Evolutionary conservation across 202 grass and related monocot genomes (phyloP).

Genomic region (Eragrostis tef): DNA sequence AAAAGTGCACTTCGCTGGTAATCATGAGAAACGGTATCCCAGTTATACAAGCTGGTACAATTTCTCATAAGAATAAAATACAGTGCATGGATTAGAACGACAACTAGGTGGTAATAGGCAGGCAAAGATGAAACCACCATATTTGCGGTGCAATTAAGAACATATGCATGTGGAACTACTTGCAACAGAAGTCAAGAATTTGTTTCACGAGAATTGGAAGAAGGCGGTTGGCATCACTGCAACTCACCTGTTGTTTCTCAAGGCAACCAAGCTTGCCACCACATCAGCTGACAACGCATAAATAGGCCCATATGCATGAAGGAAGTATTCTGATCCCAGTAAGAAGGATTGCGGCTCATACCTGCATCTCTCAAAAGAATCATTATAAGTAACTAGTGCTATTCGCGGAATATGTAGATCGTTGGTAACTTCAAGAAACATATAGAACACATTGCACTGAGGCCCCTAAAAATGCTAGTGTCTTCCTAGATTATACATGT

Average conservation of each 20-base stretch:
- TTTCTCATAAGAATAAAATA: not conserved
- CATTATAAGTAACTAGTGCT: conserved; percentile 5
- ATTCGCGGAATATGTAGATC: not conserved
- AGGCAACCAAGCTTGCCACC: conserved; percentile 87
- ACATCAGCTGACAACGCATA: conserved; percentile 99
- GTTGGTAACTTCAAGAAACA: not conserved
- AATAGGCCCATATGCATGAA: conserved; percentile 98
- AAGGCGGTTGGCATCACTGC: not conserved
- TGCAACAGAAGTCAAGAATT: conserved; percentile 24
- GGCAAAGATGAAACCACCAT: not conserved
- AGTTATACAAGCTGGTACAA: conserved; percentile 7
- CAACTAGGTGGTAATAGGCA: not conserved
- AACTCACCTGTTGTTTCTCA: conserved; percentile 91
- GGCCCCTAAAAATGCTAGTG: not conserved
- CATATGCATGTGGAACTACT: not conserved
- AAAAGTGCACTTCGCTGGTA: not conserved
- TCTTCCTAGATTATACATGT: not conserved
- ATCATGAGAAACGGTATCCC: not conserved
- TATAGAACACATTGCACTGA: conserved; percentile 17
- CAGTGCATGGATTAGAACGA: not conserved
- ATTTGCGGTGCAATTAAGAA: conserved; percentile 27
- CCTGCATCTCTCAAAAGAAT: conserved; percentile 54
- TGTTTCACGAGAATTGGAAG: not conserved
- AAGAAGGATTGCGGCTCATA: conserved; percentile 86
- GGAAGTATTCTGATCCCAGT: conserved; percentile 93